Evolutionary conservation across 805 yeast genomes (phyloP).

Genomic region (Geotrichum ghanense): DNA sequence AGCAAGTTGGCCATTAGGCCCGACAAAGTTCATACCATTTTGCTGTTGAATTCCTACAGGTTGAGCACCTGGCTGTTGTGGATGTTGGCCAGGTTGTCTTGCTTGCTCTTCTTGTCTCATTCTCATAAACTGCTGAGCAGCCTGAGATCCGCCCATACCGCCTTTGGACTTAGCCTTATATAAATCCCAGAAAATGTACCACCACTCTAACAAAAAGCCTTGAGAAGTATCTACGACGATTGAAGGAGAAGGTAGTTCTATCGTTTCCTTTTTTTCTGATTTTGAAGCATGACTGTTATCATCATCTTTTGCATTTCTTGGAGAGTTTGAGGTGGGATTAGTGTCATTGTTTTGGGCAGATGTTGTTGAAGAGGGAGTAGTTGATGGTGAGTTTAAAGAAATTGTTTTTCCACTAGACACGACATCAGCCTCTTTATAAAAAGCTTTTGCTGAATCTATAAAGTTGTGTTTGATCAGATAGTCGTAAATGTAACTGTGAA

Average conservation of each 20-base stretch:
- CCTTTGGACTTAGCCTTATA: slow-evolving; percentile 60
- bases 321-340: slow-evolving; percentile 6
- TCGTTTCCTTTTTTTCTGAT: slow-evolving; percentile 8
- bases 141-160: slow-evolving; percentile 41
- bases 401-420: slow-evolving; percentile 26
- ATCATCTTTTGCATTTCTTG: slow-evolving; percentile 3
- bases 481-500: slow-evolving; percentile 81
- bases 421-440: slow-evolving; percentile 67
- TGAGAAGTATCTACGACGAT: slow-evolving; percentile 65
- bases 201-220: slow-evolving; percentile 87
- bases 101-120: slow-evolving; percentile 34
- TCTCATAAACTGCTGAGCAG: slow-evolving; percentile 44
- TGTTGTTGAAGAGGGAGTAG: slow-evolving; percentile 1
- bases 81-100: slow-evolving; percentile 27
- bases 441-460: slow-evolving; percentile 59
- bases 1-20: slow-evolving; percentile 7
- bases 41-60: slow-evolving; percentile 6
- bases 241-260: slow-evolving; percentile 14
- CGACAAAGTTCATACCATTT: slow-evolving; percentile 5
- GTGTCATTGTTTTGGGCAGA: slow-evolving; percentile 9
- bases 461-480: slow-evolving; percentile 66
- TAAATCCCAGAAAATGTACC: slow-evolving; percentile 93
- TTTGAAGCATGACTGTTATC: slow-evolving; percentile 1
- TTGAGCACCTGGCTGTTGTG: slow-evolving; percentile 6
- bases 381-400: slow-evolving; percentile 2